Conservation (phyloP, 1,139 yeast genomes). For the Zygoascus hellenicus region DNA sequence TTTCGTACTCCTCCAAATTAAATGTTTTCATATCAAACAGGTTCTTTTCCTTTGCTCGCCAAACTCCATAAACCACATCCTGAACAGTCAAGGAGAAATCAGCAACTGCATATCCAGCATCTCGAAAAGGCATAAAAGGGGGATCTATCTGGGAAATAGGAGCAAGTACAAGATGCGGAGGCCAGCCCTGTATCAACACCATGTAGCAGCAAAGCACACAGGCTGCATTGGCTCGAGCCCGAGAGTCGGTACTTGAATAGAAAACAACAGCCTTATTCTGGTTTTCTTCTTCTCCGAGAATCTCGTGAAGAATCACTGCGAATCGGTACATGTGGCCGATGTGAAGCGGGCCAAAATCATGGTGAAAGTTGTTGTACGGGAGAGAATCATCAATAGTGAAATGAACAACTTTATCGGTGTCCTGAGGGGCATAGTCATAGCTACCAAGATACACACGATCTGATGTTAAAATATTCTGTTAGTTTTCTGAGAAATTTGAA, state of each 20-base stretch:
- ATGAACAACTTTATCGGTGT: constrained; percentile 69
- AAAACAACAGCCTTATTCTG: constrained; percentile 87
- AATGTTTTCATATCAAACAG: constrained; percentile 83
- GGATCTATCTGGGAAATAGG: constrained; percentile 91
- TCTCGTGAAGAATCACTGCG: constrained; percentile 90
- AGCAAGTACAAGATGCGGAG: constrained; percentile 94
- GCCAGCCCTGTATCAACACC: constrained; percentile 95
- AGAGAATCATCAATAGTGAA: constrained; percentile 90
- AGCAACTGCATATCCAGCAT: constrained; percentile 94
- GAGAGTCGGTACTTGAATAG: constrained; percentile 75
- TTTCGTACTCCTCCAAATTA: constrained; percentile 86
- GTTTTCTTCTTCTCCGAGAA: constrained; percentile 76
- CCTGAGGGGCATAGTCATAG: constrained; percentile 71
- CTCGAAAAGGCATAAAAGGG: constrained; percentile 91
- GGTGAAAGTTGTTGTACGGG: constrained; percentile 87
- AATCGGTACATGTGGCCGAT: constrained; percentile 89
- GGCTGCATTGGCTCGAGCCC: constrained; percentile 88
- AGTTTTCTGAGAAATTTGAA: too few species aligned
- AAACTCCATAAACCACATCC: constrained; percentile 90
- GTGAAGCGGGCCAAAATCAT: constrained; percentile 94
- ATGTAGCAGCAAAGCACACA: constrained; percentile 90
- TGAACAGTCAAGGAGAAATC: constrained; percentile 91
- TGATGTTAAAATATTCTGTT: too few species aligned
- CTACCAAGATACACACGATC: constrained; percentile 90
- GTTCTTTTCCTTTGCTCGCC: constrained; percentile 96